phyloP scores from a whole-genome alignment of 495 filamentous ascomycete genomes.

The Penicillium macrosclerotiorum region DNA sequence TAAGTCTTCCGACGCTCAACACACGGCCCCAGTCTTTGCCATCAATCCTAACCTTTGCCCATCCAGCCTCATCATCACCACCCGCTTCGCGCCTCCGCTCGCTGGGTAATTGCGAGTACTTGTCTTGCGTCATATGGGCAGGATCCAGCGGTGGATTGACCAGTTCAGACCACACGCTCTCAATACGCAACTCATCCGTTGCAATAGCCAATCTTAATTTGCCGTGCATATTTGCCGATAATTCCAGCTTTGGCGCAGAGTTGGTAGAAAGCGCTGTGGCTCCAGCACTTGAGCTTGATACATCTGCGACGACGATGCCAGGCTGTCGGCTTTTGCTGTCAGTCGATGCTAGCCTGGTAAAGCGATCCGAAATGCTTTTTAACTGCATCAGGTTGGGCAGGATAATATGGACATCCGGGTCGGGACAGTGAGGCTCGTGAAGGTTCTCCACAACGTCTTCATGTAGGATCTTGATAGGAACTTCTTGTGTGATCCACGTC shows the following conservation, averaged over 20 bases:
- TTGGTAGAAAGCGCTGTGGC: slow-evolving; percentile 22
- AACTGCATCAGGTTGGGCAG: slow-evolving; percentile 80
- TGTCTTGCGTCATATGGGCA: slow-evolving; percentile 59
- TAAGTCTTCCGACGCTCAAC: slow-evolving; percentile 81
- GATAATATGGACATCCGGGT: slow-evolving; percentile 91
- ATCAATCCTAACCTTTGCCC: slow-evolving; percentile 86
- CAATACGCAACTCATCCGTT: slow-evolving; percentile 79
- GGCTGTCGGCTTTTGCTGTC: slow-evolving; percentile 25
- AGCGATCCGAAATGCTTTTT: slow-evolving; percentile 89
- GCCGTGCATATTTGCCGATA: slow-evolving; percentile 92
- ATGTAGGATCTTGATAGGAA: slow-evolving; percentile 87
- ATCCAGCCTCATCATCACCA: slow-evolving; percentile 60
- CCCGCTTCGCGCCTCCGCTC: slow-evolving; percentile 59
- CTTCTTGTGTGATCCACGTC: slow-evolving; percentile 90
- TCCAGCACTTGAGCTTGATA: slow-evolving; percentile 9
- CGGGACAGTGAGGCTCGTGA: slow-evolving; percentile 83
- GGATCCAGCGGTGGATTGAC: slow-evolving; percentile 83
- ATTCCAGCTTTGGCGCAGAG: slow-evolving; percentile 62
- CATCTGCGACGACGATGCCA: slow-evolving; percentile 12
- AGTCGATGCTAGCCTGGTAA: slow-evolving; percentile 69
- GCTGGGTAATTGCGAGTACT: slow-evolving; percentile 68
- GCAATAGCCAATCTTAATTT: slow-evolving; percentile 68
- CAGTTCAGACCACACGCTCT: slow-evolving; percentile 76
- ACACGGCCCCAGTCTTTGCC: slow-evolving; percentile 89
- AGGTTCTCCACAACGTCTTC: slow-evolving; percentile 76